Percentiles rank a stretch among this genome's conserved stretches.
Evolutionary conservation across 1,284 basidiomycete genomes (phyloP).

Genomic region (Spongiforma sp.): DNA sequence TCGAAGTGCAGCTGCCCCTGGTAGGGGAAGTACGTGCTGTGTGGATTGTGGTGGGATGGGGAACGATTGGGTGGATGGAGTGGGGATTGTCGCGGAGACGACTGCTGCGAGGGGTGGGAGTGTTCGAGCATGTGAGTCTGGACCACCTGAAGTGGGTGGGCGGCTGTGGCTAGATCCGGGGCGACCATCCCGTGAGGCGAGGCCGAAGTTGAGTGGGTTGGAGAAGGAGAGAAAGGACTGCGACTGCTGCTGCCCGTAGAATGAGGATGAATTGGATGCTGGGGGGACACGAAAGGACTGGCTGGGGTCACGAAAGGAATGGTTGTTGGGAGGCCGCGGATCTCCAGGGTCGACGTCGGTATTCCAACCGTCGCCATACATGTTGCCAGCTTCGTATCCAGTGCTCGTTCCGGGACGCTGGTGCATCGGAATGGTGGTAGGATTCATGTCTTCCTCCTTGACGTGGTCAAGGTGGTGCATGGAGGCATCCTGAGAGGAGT

Average conservation of each 20-base stretch:
- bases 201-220: conserved; percentile 53
- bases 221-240: conserved; percentile 73
- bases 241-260: conserved; percentile 49
- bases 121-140: conserved; percentile 48
- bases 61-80: conserved; percentile 44
- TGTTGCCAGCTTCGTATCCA: conserved; percentile 67
- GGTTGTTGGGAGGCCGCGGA: conserved; percentile 44
- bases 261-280: conserved; percentile 41
- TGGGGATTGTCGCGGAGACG: conserved; percentile 66
- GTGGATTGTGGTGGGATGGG: conserved; percentile 40
- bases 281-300: conserved; percentile 69
- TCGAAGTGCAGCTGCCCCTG: conserved; percentile 42
- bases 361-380: conserved; percentile 44
- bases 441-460: conserved; percentile 58
- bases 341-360: conserved; percentile 43
- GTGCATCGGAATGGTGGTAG: conserved; percentile 41
- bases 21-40: conserved; percentile 54
- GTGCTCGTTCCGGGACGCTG: conserved; percentile 69
- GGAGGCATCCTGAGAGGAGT: conserved; percentile 13
- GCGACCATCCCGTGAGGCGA: conserved; percentile 51
- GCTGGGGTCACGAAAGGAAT: conserved; percentile 74
- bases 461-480: conserved; percentile 40
- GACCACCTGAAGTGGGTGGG: conserved; percentile 46
- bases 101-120: conserved; percentile 76
- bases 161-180: conserved; percentile 54